A percentile compares a stretch with the other conserved stretches of the same genome.
phyloP scores from a whole-genome alignment of 805 yeast species.

The Ogataea siamensis region DNA sequence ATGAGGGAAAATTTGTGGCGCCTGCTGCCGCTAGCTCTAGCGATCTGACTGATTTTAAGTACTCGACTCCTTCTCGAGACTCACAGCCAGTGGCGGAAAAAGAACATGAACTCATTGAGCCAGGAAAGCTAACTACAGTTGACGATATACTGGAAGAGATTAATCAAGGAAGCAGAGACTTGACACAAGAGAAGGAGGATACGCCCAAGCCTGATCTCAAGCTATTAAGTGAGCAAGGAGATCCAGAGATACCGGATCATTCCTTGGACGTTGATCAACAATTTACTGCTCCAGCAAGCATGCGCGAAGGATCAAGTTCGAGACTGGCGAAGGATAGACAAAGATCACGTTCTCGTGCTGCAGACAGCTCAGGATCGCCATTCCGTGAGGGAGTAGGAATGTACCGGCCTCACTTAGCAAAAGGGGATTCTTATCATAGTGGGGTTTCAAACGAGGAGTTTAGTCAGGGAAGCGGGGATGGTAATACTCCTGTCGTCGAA shows the following conservation, averaged over 20 bases:
- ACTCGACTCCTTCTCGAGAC: slow-evolving; percentile 12
- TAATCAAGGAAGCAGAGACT: slow-evolving; percentile 30
- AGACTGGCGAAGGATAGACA: slow-evolving; percentile 24
- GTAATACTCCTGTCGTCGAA: slow-evolving; percentile 32
- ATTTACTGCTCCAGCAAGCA: slow-evolving; percentile 44
- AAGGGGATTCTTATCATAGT: slow-evolving; percentile 74
- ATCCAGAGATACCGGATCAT: slow-evolving; percentile 34
- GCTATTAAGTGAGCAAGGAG: slow-evolving; percentile 13
- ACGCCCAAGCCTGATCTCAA: slow-evolving; percentile 11
- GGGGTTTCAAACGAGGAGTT: slow-evolving; percentile 44
- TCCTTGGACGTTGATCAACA: slow-evolving; percentile 38
- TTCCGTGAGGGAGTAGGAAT: slow-evolving; percentile 33
- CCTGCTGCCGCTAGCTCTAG: slow-evolving; percentile 34
- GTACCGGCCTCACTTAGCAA: slow-evolving; percentile 61
- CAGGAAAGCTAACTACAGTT: slow-evolving; percentile 28
- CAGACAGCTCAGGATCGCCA: slow-evolving; percentile 20
- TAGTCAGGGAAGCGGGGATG: slow-evolving; percentile 5
- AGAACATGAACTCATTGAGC: slow-evolving; percentile 21
- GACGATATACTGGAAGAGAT: slow-evolving; percentile 34
- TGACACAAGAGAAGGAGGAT: slow-evolving; percentile 11
- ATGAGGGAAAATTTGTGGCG: slow-evolving; percentile 33
- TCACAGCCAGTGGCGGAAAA: slow-evolving; percentile 10
- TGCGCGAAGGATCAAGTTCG: slow-evolving; percentile 42
- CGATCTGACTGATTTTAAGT: slow-evolving; percentile 21
- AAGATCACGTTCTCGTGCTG: slow-evolving; percentile 24